A percentile compares a stretch with the other conserved stretches of the same genome.
Conservation (phyloP, 75 land plant genomes). For the Adiantum capillusveneris region DNA sequence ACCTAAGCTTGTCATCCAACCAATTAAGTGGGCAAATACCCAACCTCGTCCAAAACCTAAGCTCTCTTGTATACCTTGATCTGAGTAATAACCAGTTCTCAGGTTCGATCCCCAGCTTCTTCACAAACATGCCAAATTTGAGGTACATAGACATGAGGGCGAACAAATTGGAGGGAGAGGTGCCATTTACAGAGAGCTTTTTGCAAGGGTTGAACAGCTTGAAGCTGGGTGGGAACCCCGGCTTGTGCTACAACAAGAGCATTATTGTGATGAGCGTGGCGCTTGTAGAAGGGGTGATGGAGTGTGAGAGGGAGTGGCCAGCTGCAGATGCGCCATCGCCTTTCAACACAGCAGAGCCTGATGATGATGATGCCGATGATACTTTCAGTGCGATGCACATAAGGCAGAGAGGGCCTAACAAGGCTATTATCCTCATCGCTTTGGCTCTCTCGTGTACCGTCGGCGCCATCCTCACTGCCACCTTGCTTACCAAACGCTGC, state of each 20-base stretch:
- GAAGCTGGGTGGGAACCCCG: background rate
- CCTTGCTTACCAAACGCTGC: too few species aligned
- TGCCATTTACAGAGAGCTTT: slow-evolving; percentile 2
- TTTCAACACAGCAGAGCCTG: too few species aligned
- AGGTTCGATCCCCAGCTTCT: background rate
- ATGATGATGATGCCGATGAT: too few species aligned
- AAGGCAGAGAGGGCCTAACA: background rate
- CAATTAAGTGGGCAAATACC: background rate
- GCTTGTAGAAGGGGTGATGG: too few species aligned
- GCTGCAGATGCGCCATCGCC: too few species aligned
- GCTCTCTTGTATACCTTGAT: background rate
- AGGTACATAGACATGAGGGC: slow-evolving; percentile 4
- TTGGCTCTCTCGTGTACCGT: too few species aligned
- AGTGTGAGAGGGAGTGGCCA: too few species aligned
- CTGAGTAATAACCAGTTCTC: slow-evolving; percentile 5
- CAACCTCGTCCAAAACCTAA: background rate
- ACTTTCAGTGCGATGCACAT: too few species aligned
- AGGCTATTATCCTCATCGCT: too few species aligned
- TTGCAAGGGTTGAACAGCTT: slow-evolving; percentile 3
- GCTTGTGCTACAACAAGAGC: background rate
- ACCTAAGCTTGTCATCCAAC: background rate
- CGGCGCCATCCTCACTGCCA: too few species aligned
- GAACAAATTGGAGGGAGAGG: background rate
- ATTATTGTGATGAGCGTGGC: background rate
- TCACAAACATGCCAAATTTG: background rate